Conservation (phyloP, 2,329 filamentous ascomycete species). For the Xylaria polymorpha region DNA sequence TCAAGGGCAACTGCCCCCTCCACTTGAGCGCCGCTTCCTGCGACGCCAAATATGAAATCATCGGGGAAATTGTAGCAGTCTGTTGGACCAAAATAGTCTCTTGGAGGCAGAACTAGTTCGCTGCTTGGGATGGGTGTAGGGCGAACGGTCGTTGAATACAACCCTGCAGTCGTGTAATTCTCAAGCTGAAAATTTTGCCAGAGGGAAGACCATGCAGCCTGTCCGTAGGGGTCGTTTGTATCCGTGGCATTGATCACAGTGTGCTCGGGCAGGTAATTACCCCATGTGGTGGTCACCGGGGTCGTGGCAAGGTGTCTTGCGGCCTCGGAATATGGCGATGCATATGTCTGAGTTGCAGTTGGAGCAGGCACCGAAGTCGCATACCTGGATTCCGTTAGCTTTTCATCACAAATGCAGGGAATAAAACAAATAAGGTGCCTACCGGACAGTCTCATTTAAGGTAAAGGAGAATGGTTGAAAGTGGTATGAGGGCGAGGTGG, state of each 20-base stretch:
- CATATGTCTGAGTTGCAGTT: constrained; percentile 18
- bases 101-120: constrained; percentile 66
- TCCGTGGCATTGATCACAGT: constrained; percentile 17
- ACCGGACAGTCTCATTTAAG: neutral
- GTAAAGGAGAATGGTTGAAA: constrained; percentile 4
- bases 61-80: constrained; percentile 63
- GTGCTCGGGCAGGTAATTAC: neutral
- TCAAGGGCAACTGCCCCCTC: constrained; percentile 59
- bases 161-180: constrained; percentile 17
- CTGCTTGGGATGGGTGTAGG: constrained; percentile 65
- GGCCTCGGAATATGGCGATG: constrained; percentile 10
- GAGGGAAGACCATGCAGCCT: constrained; percentile 30
- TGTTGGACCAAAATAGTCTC: constrained; percentile 41
- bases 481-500: neutral
- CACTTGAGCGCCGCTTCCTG: constrained; percentile 59
- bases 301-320: neutral
- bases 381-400: constrained; percentile 3
- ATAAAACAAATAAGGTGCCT: neutral
- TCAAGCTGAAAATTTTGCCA: constrained; percentile 23
- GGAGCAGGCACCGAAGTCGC: constrained; percentile 17
- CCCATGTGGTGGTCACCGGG: neutral
- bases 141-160: constrained; percentile 60
- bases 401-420: neutral
- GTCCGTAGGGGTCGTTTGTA: constrained; percentile 22
- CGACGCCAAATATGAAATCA: constrained; percentile 61